These are phyloP conservation scores for Crithidia expoeki DNA, from an alignment of 208 protist genomes.

Conservation along the genomic window DNA sequence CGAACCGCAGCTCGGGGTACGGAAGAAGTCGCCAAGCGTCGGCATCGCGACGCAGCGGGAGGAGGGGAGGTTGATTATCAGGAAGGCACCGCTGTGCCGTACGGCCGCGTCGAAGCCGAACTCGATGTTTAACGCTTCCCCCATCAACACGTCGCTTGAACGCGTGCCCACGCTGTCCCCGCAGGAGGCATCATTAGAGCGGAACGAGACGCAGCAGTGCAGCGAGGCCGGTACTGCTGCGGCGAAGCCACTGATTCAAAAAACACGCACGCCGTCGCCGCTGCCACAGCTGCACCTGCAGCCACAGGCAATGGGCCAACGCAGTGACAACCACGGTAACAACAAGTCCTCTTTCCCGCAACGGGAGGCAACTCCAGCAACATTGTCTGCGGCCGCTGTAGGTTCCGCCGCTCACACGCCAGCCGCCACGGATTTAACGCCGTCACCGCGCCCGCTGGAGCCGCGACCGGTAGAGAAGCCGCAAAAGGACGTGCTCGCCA, in stretches of 20 bases:
- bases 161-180: not conserved
- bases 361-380: not conserved
- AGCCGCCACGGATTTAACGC: not conserved
- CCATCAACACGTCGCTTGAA: not conserved
- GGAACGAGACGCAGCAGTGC: not conserved
- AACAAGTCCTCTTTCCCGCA: not conserved
- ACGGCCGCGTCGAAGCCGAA: constrained; percentile 2
- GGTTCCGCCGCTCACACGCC: not conserved
- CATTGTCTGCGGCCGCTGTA: not conserved
- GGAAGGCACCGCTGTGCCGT: constrained; percentile 8
- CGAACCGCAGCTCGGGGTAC: not conserved
- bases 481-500: not conserved
- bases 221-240: not conserved
- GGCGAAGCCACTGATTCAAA: not conserved
- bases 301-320: not conserved
- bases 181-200: not conserved
- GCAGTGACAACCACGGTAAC: not conserved
- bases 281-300: not conserved
- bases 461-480: not conserved
- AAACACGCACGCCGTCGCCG: constrained; percentile 4
- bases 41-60: not conserved
- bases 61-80: not conserved
- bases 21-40: not conserved
- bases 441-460: constrained; percentile 2
- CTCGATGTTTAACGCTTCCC: constrained; percentile 6